A percentile compares a stretch with the other conserved stretches of the same genome.
These are phyloP conservation scores for Tolypocladium tundrense DNA, from an alignment of 2,329 filamentous ascomycete genomes.

Conservation along the genomic window DNA sequence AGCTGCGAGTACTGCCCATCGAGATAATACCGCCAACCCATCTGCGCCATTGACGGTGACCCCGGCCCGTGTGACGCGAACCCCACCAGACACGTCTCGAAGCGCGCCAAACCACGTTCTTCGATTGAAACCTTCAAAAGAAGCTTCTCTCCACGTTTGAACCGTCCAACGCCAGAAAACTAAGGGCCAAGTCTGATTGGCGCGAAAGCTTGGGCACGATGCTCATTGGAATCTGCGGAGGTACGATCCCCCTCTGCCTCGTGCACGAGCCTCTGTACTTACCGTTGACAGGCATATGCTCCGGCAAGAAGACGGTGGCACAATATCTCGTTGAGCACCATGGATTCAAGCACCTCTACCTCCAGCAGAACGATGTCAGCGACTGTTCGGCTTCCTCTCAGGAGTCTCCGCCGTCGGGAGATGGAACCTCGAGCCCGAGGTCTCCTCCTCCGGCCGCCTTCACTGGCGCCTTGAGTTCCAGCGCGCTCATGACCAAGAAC, in stretches of 20 bases:
- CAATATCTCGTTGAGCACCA: constrained; percentile 79
- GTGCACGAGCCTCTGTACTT: not conserved
- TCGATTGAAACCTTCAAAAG: not conserved
- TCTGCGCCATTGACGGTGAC: not conserved
- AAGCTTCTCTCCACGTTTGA: not conserved
- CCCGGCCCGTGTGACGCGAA: not conserved
- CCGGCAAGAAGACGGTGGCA: constrained; percentile 84
- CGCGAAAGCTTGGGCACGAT: constrained; percentile 31
- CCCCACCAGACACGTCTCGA: not conserved
- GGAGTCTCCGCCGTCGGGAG: not conserved
- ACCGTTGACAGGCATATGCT: constrained; percentile 62
- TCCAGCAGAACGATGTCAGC: constrained; percentile 24
- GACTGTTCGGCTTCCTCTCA: not conserved
- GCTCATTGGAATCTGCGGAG: constrained; percentile 69
- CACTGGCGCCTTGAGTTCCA: constrained; percentile 13
- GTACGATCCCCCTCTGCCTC: constrained; percentile 28
- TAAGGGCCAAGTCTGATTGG: not conserved
- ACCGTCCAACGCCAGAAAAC: not conserved
- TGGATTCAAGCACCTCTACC: constrained; percentile 63
- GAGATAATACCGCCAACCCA: not conserved
- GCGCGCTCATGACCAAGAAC: constrained; percentile 16
- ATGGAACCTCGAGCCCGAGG: constrained; percentile 5
- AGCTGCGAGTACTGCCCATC: not conserved
- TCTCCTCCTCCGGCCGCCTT: constrained; percentile 8
- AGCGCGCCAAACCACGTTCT: not conserved